Conservation (phyloP, 176 grass and related monocot species). For the Juncus effusus region DNA sequence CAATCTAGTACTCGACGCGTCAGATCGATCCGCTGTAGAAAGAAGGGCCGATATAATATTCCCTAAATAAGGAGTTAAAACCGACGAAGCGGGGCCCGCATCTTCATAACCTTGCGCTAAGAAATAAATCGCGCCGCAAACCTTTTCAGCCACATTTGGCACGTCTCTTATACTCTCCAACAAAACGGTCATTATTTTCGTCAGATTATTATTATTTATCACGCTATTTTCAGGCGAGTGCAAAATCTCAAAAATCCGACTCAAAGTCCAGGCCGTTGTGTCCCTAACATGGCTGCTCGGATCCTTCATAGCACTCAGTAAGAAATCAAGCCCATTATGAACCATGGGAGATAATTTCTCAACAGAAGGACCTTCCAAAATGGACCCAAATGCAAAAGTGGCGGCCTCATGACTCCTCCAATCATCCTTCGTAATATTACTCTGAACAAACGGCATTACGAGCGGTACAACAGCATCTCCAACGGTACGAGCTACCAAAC, state of each 20-base stretch:
- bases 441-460: slow-evolving; percentile 59
- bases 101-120: slow-evolving; percentile 47
- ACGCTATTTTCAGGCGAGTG: slow-evolving; percentile 38
- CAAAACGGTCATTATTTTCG: slow-evolving; percentile 33
- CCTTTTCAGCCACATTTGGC: slow-evolving; percentile 49
- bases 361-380: slow-evolving; percentile 48
- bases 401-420: slow-evolving; percentile 53
- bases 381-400: slow-evolving; percentile 55
- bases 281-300: slow-evolving; percentile 52
- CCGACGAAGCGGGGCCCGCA: slow-evolving; percentile 36
- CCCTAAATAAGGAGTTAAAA: slow-evolving; percentile 44
- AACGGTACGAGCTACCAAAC: slow-evolving; percentile 41
- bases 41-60: slow-evolving; percentile 46
- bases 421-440: slow-evolving; percentile 44
- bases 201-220: slow-evolving; percentile 39
- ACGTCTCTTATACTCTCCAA: slow-evolving; percentile 44
- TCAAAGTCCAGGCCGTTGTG: slow-evolving; percentile 54
- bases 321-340: slow-evolving; percentile 44
- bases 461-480: slow-evolving; percentile 44
- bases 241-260: slow-evolving; percentile 45
- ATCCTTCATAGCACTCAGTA: slow-evolving; percentile 55
- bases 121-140: slow-evolving; percentile 55
- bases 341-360: slow-evolving; percentile 41
- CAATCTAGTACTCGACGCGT: slow-evolving; percentile 34
- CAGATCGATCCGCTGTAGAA: slow-evolving; percentile 43